Conservation (phyloP, 768 basidiomycete genomes). For the Pulveroboletus frians region DNA sequence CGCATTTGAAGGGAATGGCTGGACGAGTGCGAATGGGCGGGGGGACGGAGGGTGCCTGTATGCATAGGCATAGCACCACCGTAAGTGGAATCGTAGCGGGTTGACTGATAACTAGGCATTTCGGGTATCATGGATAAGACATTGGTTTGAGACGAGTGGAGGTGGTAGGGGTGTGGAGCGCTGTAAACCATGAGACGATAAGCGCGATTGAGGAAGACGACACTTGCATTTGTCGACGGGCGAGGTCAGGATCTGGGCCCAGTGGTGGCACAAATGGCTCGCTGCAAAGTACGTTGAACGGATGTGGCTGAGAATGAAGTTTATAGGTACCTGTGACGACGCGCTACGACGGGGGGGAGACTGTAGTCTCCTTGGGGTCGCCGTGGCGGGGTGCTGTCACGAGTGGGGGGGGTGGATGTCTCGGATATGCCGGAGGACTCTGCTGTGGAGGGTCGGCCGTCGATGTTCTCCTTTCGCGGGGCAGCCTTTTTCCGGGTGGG, state of each 20-base stretch:
- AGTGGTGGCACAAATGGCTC: constrained; percentile 44
- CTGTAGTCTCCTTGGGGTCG: constrained; percentile 40
- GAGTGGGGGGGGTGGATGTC: constrained; percentile 64
- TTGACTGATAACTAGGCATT: constrained; percentile 44
- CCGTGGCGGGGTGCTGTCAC: constrained; percentile 60
- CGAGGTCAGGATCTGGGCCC: constrained; percentile 39
- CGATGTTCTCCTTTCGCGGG: constrained; percentile 52
- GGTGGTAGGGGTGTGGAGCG: constrained; percentile 41
- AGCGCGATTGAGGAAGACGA: background rate
- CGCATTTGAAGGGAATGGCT: constrained; percentile 41
- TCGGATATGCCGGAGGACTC: constrained; percentile 70
- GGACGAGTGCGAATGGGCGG: constrained; percentile 27
- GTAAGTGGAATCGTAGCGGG: constrained; percentile 51
- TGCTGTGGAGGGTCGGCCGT: constrained; percentile 68
- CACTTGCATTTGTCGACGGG: constrained; percentile 46
- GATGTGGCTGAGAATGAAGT: background rate
- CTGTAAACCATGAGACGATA: constrained; percentile 25
- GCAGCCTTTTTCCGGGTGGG: constrained; percentile 64
- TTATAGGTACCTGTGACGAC: constrained; percentile 36
- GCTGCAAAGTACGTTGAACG: constrained; percentile 25
- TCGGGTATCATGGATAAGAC: constrained; percentile 58
- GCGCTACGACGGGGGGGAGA: constrained; percentile 34
- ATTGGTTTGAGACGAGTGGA: constrained; percentile 38
- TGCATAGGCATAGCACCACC: constrained; percentile 30
- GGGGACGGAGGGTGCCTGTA: constrained; percentile 35